Conservation (phyloP, 352 stramenopile genomes). For the Globisporangium ultimum region DNA sequence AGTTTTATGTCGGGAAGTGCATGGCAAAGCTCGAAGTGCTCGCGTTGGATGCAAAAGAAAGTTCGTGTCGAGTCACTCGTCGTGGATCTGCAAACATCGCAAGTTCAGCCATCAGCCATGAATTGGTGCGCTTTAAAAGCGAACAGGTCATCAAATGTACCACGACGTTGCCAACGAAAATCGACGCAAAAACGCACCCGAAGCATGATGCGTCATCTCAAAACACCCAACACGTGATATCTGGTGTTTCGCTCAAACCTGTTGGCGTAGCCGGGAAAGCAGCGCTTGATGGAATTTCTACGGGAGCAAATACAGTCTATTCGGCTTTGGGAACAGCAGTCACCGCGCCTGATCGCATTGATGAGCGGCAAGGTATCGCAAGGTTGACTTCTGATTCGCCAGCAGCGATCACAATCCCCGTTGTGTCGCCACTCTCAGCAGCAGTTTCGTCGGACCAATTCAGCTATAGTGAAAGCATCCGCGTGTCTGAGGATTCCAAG, state of each 20-base stretch:
- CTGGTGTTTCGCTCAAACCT: slow-evolving; percentile 6
- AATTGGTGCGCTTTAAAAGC: slow-evolving; percentile 8
- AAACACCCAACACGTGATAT: slow-evolving; percentile 6
- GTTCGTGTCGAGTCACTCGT: slow-evolving; percentile 1
- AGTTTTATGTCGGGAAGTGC: slow-evolving; percentile 79
- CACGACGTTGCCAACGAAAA: not conserved
- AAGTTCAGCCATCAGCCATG: not conserved
- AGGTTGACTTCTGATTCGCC: too few relatives aligned
- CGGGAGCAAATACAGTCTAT: not conserved
- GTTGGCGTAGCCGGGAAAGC: not conserved
- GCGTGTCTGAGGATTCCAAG: too few relatives aligned
- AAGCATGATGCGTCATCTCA: not conserved
- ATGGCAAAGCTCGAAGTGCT: slow-evolving; percentile 75
- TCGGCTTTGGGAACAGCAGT: not conserved
- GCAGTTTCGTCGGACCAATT: too few relatives aligned
- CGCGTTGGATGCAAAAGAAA: slow-evolving; percentile 25
- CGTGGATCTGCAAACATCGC: slow-evolving; percentile 3
- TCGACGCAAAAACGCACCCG: not conserved
- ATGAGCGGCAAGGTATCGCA: too few relatives aligned
- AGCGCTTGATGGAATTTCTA: not conserved
- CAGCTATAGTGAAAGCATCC: too few relatives aligned
- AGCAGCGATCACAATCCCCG: too few relatives aligned
- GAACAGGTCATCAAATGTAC: slow-evolving; percentile 6
- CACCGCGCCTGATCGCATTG: too few relatives aligned
- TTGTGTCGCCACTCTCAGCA: too few relatives aligned